phyloP scores from a whole-genome alignment of 345 rosid genomes.

The Rhodomyrtus tomentosa region DNA sequence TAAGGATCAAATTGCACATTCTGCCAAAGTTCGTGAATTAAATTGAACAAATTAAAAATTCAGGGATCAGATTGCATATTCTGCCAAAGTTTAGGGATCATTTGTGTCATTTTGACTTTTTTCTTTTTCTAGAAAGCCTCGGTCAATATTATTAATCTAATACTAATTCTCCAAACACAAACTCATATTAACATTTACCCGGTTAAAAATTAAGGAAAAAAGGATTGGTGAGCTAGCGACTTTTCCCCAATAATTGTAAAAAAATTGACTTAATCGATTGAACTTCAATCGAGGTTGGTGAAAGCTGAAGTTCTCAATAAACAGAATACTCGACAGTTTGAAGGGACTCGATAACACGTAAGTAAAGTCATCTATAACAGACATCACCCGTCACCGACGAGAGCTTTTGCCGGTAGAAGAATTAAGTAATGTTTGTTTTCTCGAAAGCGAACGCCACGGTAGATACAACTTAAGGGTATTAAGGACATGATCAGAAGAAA shows the following conservation, averaged over 20 bases:
- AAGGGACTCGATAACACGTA: neutral
- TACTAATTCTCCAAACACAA: neutral
- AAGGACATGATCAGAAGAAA: neutral
- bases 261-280: neutral
- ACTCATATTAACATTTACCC: neutral
- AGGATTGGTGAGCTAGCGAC: neutral
- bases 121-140: neutral
- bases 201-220: neutral
- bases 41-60: too few relatives aligned
- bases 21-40: too few relatives aligned
- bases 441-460: neutral
- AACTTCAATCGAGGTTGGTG: neutral
- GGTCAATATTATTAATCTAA: neutral
- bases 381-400: neutral
- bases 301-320: neutral
- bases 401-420: neutral
- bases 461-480: neutral
- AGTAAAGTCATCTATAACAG: neutral
- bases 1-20: too few relatives aligned
- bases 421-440: neutral
- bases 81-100: too few relatives aligned
- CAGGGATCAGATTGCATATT: too few relatives aligned
- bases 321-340: accelerated
- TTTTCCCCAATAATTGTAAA: neutral
- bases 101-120: too few relatives aligned